phyloP scores from a whole-genome alignment of 441 rosid genomes.

The Euphorbia celastroides region DNA sequence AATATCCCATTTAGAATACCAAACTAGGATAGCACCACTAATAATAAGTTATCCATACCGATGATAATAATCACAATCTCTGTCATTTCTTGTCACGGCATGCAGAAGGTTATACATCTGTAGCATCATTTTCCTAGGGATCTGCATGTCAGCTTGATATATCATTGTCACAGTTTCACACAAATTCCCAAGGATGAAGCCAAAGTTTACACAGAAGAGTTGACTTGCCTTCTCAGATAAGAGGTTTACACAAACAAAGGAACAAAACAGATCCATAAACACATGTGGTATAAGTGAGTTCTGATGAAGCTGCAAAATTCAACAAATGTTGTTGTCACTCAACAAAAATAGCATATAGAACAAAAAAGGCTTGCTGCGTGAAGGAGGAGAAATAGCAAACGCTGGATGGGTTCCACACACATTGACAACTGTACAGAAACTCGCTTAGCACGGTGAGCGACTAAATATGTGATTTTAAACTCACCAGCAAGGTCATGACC shows the following conservation, averaged over 20 bases:
- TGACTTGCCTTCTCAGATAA: constrained; percentile 89
- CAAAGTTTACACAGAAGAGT: constrained; percentile 1
- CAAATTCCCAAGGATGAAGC: constrained; percentile 18
- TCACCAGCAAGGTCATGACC: constrained; percentile 95
- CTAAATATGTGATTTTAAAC: too few relatives aligned
- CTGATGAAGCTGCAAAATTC: constrained; percentile 97
- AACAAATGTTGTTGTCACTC: constrained; percentile 23
- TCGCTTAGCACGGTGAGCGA: too few relatives aligned
- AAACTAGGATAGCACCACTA: constrained; percentile 11
- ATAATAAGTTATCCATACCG: constrained; percentile 48
- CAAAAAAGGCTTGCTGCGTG: background rate
- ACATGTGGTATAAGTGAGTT: constrained; percentile 95
- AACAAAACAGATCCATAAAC: constrained; percentile 98
- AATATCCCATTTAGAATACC: constrained; percentile 5
- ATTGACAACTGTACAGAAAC: background rate
- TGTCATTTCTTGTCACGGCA: constrained; percentile 85
- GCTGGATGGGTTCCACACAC: constrained; percentile 3
- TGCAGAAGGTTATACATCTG: constrained; percentile 94
- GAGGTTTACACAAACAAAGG: constrained; percentile 88
- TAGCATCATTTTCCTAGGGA: constrained; percentile 97
- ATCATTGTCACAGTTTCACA: constrained; percentile 13
- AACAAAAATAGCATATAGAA: constrained; percentile 10
- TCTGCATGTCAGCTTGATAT: constrained; percentile 41
- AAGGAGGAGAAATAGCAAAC: background rate
- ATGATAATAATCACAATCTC: constrained; percentile 98